Evolutionary conservation across 164 flowering plant species (phyloP), one percentile per base, ranked within the genome.

Genomic region (Cinnamomum chago): DNA sequence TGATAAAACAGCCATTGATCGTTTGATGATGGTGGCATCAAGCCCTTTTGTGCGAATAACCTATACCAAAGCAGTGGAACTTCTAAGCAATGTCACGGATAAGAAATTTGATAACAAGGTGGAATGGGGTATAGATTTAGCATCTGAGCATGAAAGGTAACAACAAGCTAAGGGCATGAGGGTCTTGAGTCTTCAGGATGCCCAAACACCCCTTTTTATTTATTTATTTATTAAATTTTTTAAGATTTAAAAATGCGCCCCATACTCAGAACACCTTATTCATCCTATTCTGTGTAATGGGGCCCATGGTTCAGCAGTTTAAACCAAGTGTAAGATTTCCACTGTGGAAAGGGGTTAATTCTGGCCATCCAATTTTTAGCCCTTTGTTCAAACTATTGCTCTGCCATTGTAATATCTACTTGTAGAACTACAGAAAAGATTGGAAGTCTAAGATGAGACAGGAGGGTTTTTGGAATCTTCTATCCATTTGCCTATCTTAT

Each of bases 141-240:
- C 97, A 70, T 91, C 98, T 67, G 98, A 95, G 83, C 98, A 93
- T 83, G 98, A 95, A 81, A 88, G 97, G 98, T 94, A 75, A 55
- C 5, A 15, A 52, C 47, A 55, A 55, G 20, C 60, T 55, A 17
- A 55, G 60, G n/a, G n/a, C 18, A 1, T 55, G 20, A 20, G 18
- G 60, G 60, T 55, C n/a, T 33, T 30, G 40, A 67, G 5, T 17
- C 70, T 23, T 64, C 28, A 25, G 67, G 67, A 24, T 20, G 0
- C n/a, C n/a, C 60, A 40, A 11, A 9, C 47, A 7, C 35, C 5
- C 35, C 5, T 30, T 30, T 30, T 30, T n/a, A n/a, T n/a, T n/a
- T 30, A 30, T 30, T 30, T 30, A 30, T 30, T 30, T 30, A 30
- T 30, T 30, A 30, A 30, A 30, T 7, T 40, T 1, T 40, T 40